phyloP scores from a whole-genome alignment of 345 rosid species.

The Euclidium syriacum region DNA sequence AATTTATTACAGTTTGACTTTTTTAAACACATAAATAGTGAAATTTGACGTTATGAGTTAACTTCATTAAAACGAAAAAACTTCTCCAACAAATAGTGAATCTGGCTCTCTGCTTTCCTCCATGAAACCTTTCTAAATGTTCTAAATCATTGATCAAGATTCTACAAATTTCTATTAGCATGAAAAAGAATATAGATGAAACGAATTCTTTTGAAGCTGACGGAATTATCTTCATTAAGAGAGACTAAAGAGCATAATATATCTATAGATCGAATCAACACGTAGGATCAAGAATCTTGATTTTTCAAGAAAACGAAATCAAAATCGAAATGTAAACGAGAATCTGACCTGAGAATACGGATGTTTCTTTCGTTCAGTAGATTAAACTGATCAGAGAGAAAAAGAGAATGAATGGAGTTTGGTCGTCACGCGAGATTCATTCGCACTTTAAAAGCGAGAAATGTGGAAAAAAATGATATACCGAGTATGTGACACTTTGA shows the following conservation, averaged over 20 bases:
- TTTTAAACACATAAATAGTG: neutral
- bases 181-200: too few species aligned
- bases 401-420: slow-evolving; percentile 16
- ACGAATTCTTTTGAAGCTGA: neutral
- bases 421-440: slow-evolving; percentile 30
- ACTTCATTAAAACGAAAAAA: neutral
- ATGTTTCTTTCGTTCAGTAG: slow-evolving; percentile 12
- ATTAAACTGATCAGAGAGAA: slow-evolving; percentile 5
- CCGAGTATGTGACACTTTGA: neutral
- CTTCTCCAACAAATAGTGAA: neutral
- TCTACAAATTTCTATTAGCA: too few species aligned
- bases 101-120: too few species aligned
- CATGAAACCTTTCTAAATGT: neutral
- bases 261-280: neutral
- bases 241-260: neutral
- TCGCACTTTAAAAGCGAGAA: slow-evolving; percentile 4
- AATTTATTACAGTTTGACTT: neutral
- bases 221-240: neutral
- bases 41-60: neutral
- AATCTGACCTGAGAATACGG: slow-evolving; percentile 22
- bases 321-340: slow-evolving; percentile 9
- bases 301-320: neutral
- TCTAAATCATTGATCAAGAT: too few species aligned
- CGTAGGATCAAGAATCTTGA: neutral
- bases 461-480: slow-evolving; percentile 13